phyloP scores from a whole-genome alignment of 2,329 filamentous ascomycete genomes.

The Paecilomyces fulvus region DNA sequence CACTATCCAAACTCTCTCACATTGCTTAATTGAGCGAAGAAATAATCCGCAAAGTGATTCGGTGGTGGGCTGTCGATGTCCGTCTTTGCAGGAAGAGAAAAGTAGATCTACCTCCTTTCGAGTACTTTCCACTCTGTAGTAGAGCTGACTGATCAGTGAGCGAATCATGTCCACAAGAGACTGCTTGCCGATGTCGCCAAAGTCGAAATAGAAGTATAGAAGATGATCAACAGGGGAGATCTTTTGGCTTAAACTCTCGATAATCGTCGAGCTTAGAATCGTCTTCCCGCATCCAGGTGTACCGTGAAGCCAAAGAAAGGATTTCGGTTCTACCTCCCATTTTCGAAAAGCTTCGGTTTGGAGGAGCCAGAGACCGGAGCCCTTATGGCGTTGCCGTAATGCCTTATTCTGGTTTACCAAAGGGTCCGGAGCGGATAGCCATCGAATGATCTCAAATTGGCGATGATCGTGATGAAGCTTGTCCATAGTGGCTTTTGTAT shows the following conservation, averaged over 20 bases:
- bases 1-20: constrained; percentile 5
- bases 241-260: background rate
- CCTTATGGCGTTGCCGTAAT: constrained; percentile 2
- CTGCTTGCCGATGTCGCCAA: constrained; percentile 10
- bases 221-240: constrained; percentile 2
- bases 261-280: constrained; percentile 22
- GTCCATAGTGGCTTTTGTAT: no score
- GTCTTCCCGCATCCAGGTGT: constrained; percentile 37
- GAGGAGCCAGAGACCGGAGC: constrained; percentile 9
- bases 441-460: background rate
- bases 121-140: background rate
- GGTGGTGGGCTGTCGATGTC: constrained; percentile 4
- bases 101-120: background rate
- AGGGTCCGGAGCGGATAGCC: constrained; percentile 4
- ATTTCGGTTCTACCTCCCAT: constrained; percentile 10
- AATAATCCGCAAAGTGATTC: background rate
- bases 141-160: constrained; percentile 5
- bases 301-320: constrained; percentile 34
- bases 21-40: background rate
- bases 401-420: constrained; percentile 8
- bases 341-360: constrained; percentile 4
- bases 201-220: constrained; percentile 14
- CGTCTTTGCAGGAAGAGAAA: constrained; percentile 1
- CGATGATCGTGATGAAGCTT: background rate
- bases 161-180: constrained; percentile 5